Base-by-base conservation (phyloP, 306 rosid genomes). In the Senna siamea region DNA sequence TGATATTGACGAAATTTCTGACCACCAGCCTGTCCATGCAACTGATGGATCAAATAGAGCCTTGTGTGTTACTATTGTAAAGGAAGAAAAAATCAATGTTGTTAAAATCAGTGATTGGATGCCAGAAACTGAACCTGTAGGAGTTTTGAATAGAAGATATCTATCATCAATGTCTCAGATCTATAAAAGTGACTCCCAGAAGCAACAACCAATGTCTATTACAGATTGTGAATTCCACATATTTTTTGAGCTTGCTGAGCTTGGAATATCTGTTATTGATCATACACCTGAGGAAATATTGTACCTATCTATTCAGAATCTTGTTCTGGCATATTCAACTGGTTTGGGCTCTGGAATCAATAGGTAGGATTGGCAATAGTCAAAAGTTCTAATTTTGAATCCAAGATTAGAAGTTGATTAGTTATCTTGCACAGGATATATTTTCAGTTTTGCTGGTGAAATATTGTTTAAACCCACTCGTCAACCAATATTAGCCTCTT, bases 31-130 rank as follows among this genome's bases (percentile, higher is more conserved):
- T 22, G 63, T 83, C 67, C 80, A 87, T 32, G 73, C 75, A 67
- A 69, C 69, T 26, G 91, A 85, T 81, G 95, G 90, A 76, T 82
- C 87, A 67, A 84, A 87, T 75, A 89, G 65, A 80, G 95, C 97
- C 66, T 56, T 94, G 70, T 89, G 81, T 76, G 93, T 94, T 75
- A 80, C 88, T 22, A 85, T 92, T 69, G 58, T 89, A 51, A 94
- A 89, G 85, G 99, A 92, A 66, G 99, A 94, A 75, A 94, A 80
- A 84, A 79, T 57, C 41, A 94, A 84, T 71, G 89, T 94, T 54
- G 82, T 94, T 70, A 92, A 80, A 85, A 84, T 94, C 78, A 89
- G 86, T 81, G 99, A 94, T 79, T 94, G 99, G 97, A 74, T 88
- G 90, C 99, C 97, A 55, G 96, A 89, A 76, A 82, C 63, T 83